Conservation (phyloP, 257 asterid genomes). For the Cruciata laevipes region DNA sequence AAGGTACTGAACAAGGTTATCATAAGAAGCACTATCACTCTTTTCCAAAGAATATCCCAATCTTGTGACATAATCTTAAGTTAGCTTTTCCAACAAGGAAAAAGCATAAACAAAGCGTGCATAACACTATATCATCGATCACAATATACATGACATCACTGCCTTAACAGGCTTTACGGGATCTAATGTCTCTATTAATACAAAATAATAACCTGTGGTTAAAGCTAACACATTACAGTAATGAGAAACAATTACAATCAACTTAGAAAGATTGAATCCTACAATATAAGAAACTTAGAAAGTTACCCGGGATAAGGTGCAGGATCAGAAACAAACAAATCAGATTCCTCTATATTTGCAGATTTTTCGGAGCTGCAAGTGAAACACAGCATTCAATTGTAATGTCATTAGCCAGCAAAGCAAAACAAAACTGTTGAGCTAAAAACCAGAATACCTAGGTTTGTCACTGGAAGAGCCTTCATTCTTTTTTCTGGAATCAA, state of each 20-base stretch:
- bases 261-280: background rate
- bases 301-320: constrained; percentile 31
- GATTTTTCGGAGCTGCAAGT: constrained; percentile 26
- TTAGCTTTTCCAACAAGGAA: background rate
- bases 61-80: background rate
- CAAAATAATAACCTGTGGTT: background rate
- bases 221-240: background rate
- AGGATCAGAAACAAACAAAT: constrained; percentile 15
- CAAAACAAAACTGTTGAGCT: too few relatives aligned
- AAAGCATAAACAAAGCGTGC: background rate
- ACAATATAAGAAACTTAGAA: background rate
- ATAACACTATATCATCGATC: background rate
- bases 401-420: background rate
- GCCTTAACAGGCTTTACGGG: background rate
- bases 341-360: constrained; percentile 9
- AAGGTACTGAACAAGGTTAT: background rate
- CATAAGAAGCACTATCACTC: background rate
- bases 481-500: constrained; percentile 22
- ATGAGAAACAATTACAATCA: background rate
- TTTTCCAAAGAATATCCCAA: background rate
- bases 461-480: constrained; percentile 20
- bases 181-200: background rate
- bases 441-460: constrained; percentile 27
- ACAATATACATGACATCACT: background rate
- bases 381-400: background rate